Evolutionary conservation across 2,329 filamentous ascomycete species (phyloP).

Genomic region (Drechslera avenae): DNA sequence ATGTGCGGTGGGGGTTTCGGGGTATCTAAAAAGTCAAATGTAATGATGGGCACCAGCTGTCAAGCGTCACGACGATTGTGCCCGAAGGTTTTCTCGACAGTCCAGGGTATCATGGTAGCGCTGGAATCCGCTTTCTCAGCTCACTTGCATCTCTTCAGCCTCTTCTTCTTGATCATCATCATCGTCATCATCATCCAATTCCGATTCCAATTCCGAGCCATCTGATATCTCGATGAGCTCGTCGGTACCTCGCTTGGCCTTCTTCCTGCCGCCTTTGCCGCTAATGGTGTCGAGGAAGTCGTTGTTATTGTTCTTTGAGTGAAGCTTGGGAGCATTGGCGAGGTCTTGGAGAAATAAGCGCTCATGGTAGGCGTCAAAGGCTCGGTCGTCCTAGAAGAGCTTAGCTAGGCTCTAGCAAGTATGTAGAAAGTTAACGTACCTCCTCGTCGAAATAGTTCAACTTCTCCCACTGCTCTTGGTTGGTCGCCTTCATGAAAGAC

Average conservation of each 20-base stretch:
- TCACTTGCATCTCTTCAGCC: slow-evolving; percentile 6
- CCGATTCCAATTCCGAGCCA: slow-evolving; percentile 14
- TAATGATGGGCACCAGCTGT: not conserved
- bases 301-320: slow-evolving; percentile 61
- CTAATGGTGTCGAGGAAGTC: slow-evolving; percentile 68
- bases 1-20: not conserved
- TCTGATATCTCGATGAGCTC: slow-evolving; percentile 43
- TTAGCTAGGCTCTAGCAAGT: slow-evolving; percentile 9
- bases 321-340: slow-evolving; percentile 54
- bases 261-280: slow-evolving; percentile 49
- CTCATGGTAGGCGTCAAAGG: slow-evolving; percentile 77
- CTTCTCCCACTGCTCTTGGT: slow-evolving; percentile 80
- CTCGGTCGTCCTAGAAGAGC: slow-evolving; percentile 60
- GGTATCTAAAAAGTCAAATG: slow-evolving; percentile 12
- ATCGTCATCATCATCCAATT: slow-evolving; percentile 16
- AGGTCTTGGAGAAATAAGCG: slow-evolving; percentile 65
- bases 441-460: slow-evolving; percentile 85
- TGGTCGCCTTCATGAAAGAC: slow-evolving; percentile 75
- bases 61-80: not conserved
- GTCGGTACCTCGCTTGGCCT: slow-evolving; percentile 37
- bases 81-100: slow-evolving; percentile 1
- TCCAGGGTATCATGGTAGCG: not conserved
- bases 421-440: slow-evolving; percentile 44
- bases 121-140: slow-evolving; percentile 10
- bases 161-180: slow-evolving; percentile 26